Conservation (phyloP, 352 stramenopile genomes). For the Phytophthora pisi region DNA sequence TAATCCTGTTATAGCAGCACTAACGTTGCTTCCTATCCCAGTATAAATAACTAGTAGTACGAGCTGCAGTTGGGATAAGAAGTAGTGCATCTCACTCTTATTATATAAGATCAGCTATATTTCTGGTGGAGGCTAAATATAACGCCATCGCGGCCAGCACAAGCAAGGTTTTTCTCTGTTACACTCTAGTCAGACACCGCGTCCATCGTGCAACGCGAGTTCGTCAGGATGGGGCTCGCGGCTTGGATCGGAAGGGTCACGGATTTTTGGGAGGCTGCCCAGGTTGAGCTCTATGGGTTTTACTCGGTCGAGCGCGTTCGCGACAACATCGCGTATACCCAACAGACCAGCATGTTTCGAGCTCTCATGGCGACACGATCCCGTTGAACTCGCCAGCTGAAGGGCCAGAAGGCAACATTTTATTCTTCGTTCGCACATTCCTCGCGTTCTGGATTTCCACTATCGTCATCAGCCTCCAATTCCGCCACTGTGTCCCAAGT, state of each 20-base stretch:
- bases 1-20: too few species aligned
- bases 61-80: too few species aligned
- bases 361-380: constrained; percentile 16
- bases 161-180: too few species aligned
- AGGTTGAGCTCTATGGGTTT: constrained; percentile 25
- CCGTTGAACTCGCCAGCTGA: constrained; percentile 9
- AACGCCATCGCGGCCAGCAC: too few species aligned
- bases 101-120: too few species aligned
- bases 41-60: too few species aligned
- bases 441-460: constrained; percentile 24
- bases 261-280: constrained; percentile 4
- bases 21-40: too few species aligned
- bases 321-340: constrained; percentile 8
- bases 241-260: constrained; percentile 3
- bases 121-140: too few species aligned
- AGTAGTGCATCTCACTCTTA: too few species aligned
- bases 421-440: constrained; percentile 25
- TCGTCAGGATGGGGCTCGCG: not conserved
- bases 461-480: constrained; percentile 21
- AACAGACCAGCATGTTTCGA: constrained; percentile 2
- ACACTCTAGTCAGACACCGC: too few species aligned
- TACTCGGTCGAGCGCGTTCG: constrained; percentile 23
- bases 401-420: constrained; percentile 12
- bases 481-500: constrained; percentile 29
- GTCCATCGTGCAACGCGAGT: too few species aligned